These are phyloP conservation scores for Dactylorhiza incarnata DNA, from an alignment of 106 monocot species.

Conservation along the genomic window DNA sequence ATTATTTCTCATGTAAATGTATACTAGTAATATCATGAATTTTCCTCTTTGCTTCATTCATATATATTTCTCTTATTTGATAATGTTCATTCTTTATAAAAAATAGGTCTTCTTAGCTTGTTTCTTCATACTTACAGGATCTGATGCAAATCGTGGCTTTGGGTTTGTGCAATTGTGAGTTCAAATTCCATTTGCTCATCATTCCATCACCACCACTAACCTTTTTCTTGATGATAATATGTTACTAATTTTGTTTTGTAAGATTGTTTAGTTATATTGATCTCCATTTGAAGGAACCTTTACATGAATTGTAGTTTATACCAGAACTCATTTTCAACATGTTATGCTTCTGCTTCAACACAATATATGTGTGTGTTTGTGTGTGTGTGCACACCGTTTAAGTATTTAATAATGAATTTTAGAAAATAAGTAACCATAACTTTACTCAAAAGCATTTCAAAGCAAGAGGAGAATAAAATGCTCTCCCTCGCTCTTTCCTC, in stretches of 20 bases:
- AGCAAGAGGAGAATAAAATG: background rate
- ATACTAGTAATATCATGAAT: background rate
- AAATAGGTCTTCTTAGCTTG: background rate
- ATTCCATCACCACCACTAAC: background rate
- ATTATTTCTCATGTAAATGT: background rate
- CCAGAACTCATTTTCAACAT: too few species aligned
- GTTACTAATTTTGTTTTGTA: background rate
- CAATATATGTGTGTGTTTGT: too few species aligned
- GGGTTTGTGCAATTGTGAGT: constrained; percentile 79
- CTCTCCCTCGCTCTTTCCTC: background rate
- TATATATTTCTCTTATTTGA: background rate
- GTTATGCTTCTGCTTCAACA: too few species aligned
- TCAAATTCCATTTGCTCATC: background rate
- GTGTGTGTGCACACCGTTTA: background rate
- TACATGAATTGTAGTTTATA: background rate
- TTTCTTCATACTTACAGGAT: constrained; percentile 26
- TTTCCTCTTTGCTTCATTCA: background rate
- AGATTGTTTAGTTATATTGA: background rate
- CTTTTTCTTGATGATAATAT: constrained; percentile 2
- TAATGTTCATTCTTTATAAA: background rate
- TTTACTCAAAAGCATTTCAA: background rate
- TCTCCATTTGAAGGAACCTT: background rate
- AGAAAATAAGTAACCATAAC: background rate
- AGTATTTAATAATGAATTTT: background rate
- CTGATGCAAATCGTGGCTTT: constrained; percentile 55